Conservation (phyloP, 306 rosid genomes). For the Citrullus mucosospermus region DNA sequence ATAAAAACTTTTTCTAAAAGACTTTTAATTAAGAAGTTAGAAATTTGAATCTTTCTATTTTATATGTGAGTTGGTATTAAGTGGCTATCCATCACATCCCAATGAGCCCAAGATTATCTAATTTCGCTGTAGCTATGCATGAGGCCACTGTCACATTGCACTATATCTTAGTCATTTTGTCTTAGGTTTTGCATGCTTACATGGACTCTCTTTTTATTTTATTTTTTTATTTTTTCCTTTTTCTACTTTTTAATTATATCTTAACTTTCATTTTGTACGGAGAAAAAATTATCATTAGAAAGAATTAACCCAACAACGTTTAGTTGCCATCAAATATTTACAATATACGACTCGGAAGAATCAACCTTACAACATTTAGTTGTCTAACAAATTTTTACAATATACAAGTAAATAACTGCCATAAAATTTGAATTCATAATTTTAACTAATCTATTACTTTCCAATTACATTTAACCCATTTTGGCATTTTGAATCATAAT, state of each 20-base stretch:
- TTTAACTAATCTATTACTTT: no score
- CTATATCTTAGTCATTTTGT: background rate
- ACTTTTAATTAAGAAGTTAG: no score
- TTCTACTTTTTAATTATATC: background rate
- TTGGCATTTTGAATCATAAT: background rate
- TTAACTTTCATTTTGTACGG: background rate
- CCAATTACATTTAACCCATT: background rate
- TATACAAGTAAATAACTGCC: background rate
- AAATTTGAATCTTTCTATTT: no score
- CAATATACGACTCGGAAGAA: background rate
- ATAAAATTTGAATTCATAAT: background rate
- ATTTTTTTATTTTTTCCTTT: background rate
- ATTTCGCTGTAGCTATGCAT: background rate
- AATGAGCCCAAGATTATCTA: background rate
- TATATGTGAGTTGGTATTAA: no score
- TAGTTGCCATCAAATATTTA: background rate
- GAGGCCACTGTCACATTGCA: conserved; percentile 9
- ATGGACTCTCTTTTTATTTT: background rate
- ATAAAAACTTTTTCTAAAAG: no score
- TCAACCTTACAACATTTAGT: no score
- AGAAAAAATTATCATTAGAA: no score
- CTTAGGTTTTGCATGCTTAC: background rate
- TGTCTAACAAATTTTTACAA: background rate
- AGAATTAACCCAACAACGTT: no score
- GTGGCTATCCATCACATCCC: conserved; percentile 4